phyloP scores from a whole-genome alignment of 805 yeast species.

The Wickerhamiella parazyma region DNA sequence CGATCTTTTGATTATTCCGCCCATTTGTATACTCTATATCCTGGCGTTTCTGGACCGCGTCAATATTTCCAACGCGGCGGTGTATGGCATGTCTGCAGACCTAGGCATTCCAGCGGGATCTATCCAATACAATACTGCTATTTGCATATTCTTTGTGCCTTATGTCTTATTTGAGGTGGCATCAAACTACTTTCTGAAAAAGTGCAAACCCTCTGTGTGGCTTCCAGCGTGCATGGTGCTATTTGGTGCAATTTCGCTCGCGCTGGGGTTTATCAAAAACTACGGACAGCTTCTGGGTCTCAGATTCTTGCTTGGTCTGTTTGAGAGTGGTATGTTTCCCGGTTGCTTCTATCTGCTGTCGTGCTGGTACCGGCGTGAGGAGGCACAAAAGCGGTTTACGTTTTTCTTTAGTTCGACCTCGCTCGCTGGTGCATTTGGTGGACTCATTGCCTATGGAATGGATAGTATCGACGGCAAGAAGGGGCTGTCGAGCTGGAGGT shows the following conservation, averaged over 20 bases:
- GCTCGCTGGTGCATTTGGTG: slow-evolving; percentile 68
- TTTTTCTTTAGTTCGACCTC: slow-evolving; percentile 59
- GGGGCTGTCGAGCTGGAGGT: slow-evolving; percentile 39
- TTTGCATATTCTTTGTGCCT: slow-evolving; percentile 61
- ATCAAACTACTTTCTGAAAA: slow-evolving; percentile 47
- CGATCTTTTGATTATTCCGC: slow-evolving; percentile 58
- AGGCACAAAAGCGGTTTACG: slow-evolving; percentile 56
- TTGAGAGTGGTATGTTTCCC: slow-evolving; percentile 64
- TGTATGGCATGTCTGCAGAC: slow-evolving; percentile 51
- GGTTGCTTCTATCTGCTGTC: slow-evolving; percentile 59
- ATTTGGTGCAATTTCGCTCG: slow-evolving; percentile 53
- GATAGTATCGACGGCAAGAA: slow-evolving; percentile 36
- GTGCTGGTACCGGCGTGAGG: slow-evolving; percentile 49
- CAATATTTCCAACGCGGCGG: slow-evolving; percentile 67
- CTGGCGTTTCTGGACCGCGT: slow-evolving; percentile 71
- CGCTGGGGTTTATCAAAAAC: slow-evolving; percentile 49
- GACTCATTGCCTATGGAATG: slow-evolving; percentile 55
- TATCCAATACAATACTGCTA: slow-evolving; percentile 47
- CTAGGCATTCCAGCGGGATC: slow-evolving; percentile 31
- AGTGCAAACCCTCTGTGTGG: slow-evolving; percentile 52
- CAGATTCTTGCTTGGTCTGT: slow-evolving; percentile 51
- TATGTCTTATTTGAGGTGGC: slow-evolving; percentile 51
- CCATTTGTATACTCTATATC: slow-evolving; percentile 62
- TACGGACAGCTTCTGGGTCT: slow-evolving; percentile 48
- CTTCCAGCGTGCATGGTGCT: slow-evolving; percentile 41